phyloP scores from a whole-genome alignment of 2,329 filamentous ascomycete species.

The Paecilomyces fulvus region DNA sequence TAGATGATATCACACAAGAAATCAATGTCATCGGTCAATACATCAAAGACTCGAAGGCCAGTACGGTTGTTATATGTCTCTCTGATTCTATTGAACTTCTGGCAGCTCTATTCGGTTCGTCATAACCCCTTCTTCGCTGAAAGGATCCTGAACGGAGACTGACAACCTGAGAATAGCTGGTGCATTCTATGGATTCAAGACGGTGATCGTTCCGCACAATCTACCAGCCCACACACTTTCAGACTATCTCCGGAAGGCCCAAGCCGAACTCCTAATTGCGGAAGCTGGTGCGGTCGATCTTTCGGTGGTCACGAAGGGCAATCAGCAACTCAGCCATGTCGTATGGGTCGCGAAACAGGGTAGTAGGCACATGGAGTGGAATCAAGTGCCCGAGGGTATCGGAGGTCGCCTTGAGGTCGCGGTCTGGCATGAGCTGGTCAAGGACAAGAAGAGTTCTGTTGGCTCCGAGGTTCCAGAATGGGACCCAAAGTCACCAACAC shows the following conservation, averaged over 20 bases:
- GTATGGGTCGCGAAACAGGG: slow-evolving; percentile 91
- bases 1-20: slow-evolving; percentile 67
- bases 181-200: slow-evolving; percentile 78
- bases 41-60: slow-evolving; percentile 57
- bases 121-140: not conserved
- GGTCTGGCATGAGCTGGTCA: slow-evolving; percentile 88
- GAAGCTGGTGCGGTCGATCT: slow-evolving; percentile 82
- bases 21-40: slow-evolving; percentile 83
- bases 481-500: slow-evolving; percentile 44
- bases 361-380: slow-evolving; percentile 92
- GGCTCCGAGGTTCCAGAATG: slow-evolving; percentile 57
- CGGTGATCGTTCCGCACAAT: slow-evolving; percentile 79
- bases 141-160: slow-evolving; percentile 2
- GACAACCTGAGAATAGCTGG: slow-evolving; percentile 48
- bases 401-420: slow-evolving; percentile 67
- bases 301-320: slow-evolving; percentile 59
- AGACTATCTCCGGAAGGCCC: slow-evolving; percentile 62
- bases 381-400: slow-evolving; percentile 70
- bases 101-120: slow-evolving; percentile 61
- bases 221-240: slow-evolving; percentile 60
- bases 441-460: slow-evolving; percentile 54
- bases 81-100: slow-evolving; percentile 90
- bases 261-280: slow-evolving; percentile 74
- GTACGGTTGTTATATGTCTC: slow-evolving; percentile 78
- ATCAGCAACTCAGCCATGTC: slow-evolving; percentile 64